Percentiles rank a stretch among this genome's conserved stretches.
phyloP scores from a whole-genome alignment of 208 protist species.

The Wallacemonas sp. region DNA sequence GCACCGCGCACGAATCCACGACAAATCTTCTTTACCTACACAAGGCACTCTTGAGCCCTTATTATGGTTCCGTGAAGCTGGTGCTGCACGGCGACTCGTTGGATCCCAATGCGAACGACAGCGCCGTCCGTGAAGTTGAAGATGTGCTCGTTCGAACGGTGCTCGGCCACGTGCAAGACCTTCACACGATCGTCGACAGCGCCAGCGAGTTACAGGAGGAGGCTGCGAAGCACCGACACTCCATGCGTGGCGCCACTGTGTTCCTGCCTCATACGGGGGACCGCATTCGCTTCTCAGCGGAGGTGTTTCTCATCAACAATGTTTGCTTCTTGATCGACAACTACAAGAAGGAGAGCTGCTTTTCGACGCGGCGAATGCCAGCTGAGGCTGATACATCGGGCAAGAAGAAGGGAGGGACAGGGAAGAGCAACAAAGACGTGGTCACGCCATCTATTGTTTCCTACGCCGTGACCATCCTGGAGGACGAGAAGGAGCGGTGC shows the following conservation, averaged over 20 bases:
- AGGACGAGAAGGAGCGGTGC: constrained; percentile 43
- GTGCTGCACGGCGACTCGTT: constrained; percentile 56
- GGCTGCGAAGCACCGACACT: constrained; percentile 14
- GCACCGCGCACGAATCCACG: constrained; percentile 72
- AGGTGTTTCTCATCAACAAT: constrained; percentile 86
- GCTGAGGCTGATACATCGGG: background rate
- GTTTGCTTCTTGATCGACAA: constrained; percentile 65
- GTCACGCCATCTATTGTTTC: constrained; percentile 30
- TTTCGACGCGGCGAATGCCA: constrained; percentile 32
- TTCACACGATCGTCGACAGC: constrained; percentile 57
- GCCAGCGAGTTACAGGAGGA: constrained; percentile 53
- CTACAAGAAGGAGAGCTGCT: constrained; percentile 70
- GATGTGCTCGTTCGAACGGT: constrained; percentile 64
- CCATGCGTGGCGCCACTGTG: constrained; percentile 10
- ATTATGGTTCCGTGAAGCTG: constrained; percentile 76
- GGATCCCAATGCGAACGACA: constrained; percentile 32
- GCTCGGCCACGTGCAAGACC: constrained; percentile 58
- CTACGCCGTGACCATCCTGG: constrained; percentile 46
- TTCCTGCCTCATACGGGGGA: constrained; percentile 5
- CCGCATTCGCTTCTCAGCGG: constrained; percentile 23
- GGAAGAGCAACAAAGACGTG: background rate
- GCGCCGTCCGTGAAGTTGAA: constrained; percentile 54
- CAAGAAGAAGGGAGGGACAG: background rate
- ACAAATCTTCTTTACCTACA: constrained; percentile 82
- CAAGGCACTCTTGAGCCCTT: constrained; percentile 71